Base-by-base conservation (phyloP, 306 rosid genomes). In the Begonia loranthoides region DNA sequence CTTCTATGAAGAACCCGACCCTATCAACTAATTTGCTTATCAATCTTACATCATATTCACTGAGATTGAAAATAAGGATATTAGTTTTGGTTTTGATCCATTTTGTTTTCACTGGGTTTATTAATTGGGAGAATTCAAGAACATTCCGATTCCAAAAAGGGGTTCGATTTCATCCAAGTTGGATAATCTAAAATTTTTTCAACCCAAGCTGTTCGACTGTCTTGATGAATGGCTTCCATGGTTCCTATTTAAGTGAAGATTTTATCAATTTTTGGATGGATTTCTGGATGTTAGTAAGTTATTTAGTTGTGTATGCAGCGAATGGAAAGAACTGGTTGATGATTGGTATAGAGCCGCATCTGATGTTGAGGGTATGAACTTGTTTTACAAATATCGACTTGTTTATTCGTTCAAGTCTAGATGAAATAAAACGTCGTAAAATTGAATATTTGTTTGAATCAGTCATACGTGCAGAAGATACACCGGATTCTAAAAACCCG, bases 241-340 rank as follows among this genome's bases (percentile, higher is more conserved):
- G 22, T 19, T 19, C 22, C 22, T 19, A 19, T 19, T 19, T 19
- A 19, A 1, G 22, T 19, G 3, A 19, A 19, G 22, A 19, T 19
- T 19, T 19, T 7, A 28, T 43, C 13, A 43, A 43, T 10, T 43
- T 43, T 4, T 43, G 5, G 15, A 10, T n/a, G 8, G 6, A 43
- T n/a, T 43, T 43, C 6, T 43, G 15, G 13, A n/a, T 43, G 47
- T n/a, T 43, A 11, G 4, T 43, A 4, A 43, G 13, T n/a, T 12
- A 28, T 28, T 28, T 28, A 4, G 5, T 8, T 43, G 15, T 43
- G n/a, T 12, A 10, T 70, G 71, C 66, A 84, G 96, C 43, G 77
- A 50, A 34, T 90, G 99, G 95, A 90, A 78, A 54, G 66, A 54
- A 22, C 41, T 86, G 86, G 95, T 80, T 1, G 92, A 86, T 43